phyloP scores from a whole-genome alignment of 164 flowering plant species.

The Liriodendron chinense region DNA sequence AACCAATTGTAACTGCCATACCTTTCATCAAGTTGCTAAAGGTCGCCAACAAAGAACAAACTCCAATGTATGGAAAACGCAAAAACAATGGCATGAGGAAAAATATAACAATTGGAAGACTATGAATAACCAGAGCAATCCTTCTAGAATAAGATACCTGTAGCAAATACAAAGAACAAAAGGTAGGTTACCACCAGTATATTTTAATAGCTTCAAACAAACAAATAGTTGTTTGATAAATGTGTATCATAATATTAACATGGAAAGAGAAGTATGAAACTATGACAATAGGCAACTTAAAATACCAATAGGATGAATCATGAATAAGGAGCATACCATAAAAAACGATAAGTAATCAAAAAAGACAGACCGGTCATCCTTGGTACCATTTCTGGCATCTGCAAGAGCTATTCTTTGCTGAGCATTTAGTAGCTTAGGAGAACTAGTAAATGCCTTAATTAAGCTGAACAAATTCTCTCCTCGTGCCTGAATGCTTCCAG shows the following conservation, averaged over 20 bases:
- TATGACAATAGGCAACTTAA: background rate
- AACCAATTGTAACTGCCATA: slow-evolving; percentile 19
- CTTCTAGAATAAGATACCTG: slow-evolving; percentile 76
- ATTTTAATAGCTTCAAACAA: background rate
- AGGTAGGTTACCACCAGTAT: background rate
- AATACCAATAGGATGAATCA: background rate
- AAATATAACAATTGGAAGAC: slow-evolving; percentile 63
- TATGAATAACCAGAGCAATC: slow-evolving; percentile 62
- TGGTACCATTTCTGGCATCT: slow-evolving; percentile 19
- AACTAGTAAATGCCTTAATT: slow-evolving; percentile 68
- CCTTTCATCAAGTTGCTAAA: slow-evolving; percentile 67
- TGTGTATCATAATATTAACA: background rate
- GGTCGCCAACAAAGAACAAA: slow-evolving; percentile 32
- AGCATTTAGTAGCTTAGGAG: slow-evolving; percentile 53
- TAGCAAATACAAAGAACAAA: slow-evolving; percentile 12
- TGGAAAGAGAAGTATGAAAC: slow-evolving; percentile 5
- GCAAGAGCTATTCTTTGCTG: slow-evolving; percentile 33
- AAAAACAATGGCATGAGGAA: slow-evolving; percentile 52
- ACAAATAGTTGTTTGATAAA: background rate
- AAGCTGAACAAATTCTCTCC: slow-evolving; percentile 85
- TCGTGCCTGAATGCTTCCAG: slow-evolving; percentile 98
- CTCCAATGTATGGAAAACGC: slow-evolving; percentile 32
- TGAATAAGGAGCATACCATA: slow-evolving; percentile 50
- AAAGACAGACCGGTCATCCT: slow-evolving; percentile 68
- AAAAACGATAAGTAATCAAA: slow-evolving; percentile 78